A percentile compares a stretch with the other conserved stretches of the same genome.
These are phyloP conservation scores for Nitzschia sp. DNA, from an alignment of 108 stramenopile genomes.

Conservation along the genomic window DNA sequence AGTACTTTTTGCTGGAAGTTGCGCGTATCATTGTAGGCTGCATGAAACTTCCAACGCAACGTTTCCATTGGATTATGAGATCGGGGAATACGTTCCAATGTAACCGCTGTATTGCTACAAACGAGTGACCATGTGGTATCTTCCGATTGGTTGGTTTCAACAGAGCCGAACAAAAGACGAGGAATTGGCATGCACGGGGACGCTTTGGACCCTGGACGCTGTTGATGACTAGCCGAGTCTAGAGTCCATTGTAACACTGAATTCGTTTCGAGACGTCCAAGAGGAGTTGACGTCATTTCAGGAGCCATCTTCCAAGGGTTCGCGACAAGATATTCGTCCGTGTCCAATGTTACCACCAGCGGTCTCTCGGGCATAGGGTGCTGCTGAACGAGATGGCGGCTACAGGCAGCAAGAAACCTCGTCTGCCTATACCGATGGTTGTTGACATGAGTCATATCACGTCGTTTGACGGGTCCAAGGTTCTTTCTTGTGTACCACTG, in stretches of 20 bases:
- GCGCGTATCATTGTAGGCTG: neutral
- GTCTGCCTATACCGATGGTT: conserved; percentile 42
- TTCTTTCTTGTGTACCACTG: conserved; percentile 1
- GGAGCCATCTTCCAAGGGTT: conserved; percentile 31
- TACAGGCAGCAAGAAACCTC: conserved; percentile 30
- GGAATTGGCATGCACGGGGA: conserved; percentile 14
- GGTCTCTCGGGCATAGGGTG: neutral
- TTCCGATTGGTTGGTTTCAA: conserved; percentile 1
- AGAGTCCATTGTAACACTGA: neutral
- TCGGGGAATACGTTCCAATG: neutral
- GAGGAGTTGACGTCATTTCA: neutral
- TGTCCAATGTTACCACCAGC: conserved; percentile 30
- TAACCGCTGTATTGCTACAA: neutral
- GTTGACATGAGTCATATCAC: conserved; percentile 16
- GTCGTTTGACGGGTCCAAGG: neutral
- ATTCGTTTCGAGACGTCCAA: neutral
- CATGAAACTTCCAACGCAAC: conserved; percentile 42
- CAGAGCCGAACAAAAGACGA: conserved; percentile 12
- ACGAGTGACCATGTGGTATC: neutral
- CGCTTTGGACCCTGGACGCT: neutral
- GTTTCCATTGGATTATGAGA: conserved; percentile 18
- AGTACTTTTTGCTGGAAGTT: conserved; percentile 25
- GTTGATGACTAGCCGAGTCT: neutral
- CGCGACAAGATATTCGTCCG: conserved; percentile 63
- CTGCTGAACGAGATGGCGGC: conserved; percentile 1